Percentiles rank a stretch among this genome's conserved stretches.
These are phyloP conservation scores for Pseudohalonectria lignicola DNA, from an alignment of 2,329 filamentous ascomycete species.

Conservation along the genomic window DNA sequence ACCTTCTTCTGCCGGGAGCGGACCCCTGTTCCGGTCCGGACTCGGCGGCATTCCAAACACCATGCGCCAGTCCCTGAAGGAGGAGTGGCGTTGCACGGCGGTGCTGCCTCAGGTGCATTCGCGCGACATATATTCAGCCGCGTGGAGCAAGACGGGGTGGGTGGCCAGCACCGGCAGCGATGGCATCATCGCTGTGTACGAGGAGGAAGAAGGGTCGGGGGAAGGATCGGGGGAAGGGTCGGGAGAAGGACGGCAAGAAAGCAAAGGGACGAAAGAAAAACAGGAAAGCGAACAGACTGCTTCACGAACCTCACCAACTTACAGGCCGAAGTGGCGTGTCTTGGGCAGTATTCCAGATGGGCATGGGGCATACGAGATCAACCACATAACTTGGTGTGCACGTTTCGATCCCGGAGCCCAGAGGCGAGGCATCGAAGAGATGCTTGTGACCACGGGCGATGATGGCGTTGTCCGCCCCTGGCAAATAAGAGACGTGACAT, in stretches of 20 bases:
- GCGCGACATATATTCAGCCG: conserved; percentile 70
- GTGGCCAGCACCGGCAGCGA: conserved; percentile 88
- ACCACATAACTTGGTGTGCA: conserved; percentile 81
- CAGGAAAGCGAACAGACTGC: not conserved
- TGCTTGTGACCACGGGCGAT: conserved; percentile 84
- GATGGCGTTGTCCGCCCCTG: conserved; percentile 83
- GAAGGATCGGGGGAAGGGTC: not conserved
- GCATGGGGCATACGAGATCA: conserved; percentile 90
- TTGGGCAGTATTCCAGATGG: conserved; percentile 59
- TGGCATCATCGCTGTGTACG: conserved; percentile 69
- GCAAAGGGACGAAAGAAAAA: conserved; percentile 2
- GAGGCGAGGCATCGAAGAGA: conserved; percentile 56
- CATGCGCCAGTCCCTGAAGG: conserved; percentile 66
- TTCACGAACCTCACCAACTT: no score
- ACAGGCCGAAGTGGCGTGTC: conserved; percentile 64
- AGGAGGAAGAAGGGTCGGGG: conserved; percentile 34
- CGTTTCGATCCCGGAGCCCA: conserved; percentile 56
- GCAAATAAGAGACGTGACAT: conserved; percentile 37
- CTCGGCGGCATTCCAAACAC: conserved; percentile 73
- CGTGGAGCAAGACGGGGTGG: conserved; percentile 74
- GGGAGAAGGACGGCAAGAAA: conserved; percentile 4
- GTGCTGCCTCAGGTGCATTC: conserved; percentile 67
- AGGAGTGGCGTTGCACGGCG: conserved; percentile 73
- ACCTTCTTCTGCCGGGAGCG: not conserved
- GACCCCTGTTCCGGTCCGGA: conserved; percentile 19